A percentile compares a stretch with the other conserved stretches of the same genome.
These are phyloP conservation scores for Penicillium sp. DNA, from an alignment of 2,329 filamentous ascomycete species.

Conservation along the genomic window DNA sequence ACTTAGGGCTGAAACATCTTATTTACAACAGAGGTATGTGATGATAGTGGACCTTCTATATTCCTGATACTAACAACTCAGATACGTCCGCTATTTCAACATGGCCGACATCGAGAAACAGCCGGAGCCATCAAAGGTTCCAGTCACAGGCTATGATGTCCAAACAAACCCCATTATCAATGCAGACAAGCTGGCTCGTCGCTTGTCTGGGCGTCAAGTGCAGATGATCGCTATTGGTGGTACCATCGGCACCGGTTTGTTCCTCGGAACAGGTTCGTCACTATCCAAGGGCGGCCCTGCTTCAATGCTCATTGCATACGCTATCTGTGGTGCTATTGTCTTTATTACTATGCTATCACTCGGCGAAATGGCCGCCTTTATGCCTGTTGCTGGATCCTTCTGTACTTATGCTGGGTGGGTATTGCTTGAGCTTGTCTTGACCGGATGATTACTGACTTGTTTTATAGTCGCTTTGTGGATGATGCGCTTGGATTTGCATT, in stretches of 20 bases:
- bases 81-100: too few relatives aligned
- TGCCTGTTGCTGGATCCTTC: constrained; percentile 55
- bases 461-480: constrained; percentile 42
- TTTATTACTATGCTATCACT: constrained; percentile 59
- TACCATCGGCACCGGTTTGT: constrained; percentile 55
- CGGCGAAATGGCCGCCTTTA: constrained; percentile 61
- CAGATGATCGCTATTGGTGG: constrained; percentile 62
- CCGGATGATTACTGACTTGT: constrained; percentile 3
- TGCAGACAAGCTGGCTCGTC: constrained; percentile 53
- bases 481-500: constrained; percentile 46
- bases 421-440: neutral
- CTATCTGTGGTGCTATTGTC: constrained; percentile 57
- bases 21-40: too few relatives aligned
- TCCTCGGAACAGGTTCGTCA: constrained; percentile 61
- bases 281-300: constrained; percentile 60
- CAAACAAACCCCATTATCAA: constrained; percentile 23
- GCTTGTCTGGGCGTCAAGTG: constrained; percentile 61
- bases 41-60: too few relatives aligned
- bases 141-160: constrained; percentile 12
- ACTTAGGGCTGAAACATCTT: constrained; percentile 11
- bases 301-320: constrained; percentile 57
- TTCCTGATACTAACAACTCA: too few relatives aligned
- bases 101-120: constrained; percentile 29
- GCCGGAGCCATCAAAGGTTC: constrained; percentile 11
- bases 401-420: constrained; percentile 55